phyloP scores from a whole-genome alignment of 345 rosid species.

The Fremontodendron californicum region DNA sequence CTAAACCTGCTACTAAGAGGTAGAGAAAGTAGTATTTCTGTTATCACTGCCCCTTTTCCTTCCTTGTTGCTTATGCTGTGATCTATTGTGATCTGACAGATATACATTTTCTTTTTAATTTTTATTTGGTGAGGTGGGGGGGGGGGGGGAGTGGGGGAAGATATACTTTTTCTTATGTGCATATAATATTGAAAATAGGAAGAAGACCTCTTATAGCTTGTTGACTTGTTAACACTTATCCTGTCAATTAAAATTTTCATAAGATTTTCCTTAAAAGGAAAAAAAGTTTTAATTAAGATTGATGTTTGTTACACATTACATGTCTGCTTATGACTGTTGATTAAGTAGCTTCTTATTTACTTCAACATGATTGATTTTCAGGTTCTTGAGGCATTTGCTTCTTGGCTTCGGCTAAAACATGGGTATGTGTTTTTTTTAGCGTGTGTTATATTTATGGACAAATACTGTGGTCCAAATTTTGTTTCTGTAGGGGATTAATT shows the following conservation, averaged over 20 bases:
- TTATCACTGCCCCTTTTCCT: background rate
- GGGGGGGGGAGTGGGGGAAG: no score
- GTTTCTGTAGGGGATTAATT: background rate
- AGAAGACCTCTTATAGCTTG: background rate
- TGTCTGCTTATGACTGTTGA: constrained; percentile 8
- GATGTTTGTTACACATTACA: background rate
- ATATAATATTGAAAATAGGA: background rate
- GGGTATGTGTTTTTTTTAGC: constrained; percentile 47
- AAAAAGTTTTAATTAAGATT: background rate
- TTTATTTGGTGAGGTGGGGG: background rate
- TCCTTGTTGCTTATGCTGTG: background rate
- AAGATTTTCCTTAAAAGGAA: background rate
- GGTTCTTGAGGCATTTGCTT: constrained; percentile 99
- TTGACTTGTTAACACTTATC: background rate
- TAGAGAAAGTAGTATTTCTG: background rate
- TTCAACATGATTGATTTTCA: constrained; percentile 33
- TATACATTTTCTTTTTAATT: background rate
- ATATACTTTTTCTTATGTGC: background rate
- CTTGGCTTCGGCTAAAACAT: constrained; percentile 93
- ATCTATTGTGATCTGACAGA: background rate
- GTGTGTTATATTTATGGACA: background rate
- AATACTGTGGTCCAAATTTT: background rate
- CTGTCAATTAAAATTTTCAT: background rate
- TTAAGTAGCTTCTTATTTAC: constrained; percentile 11
- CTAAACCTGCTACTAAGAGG: background rate